Conservation (phyloP, 108 stramenopile species). For the Aurantiochytrium sp. region DNA sequence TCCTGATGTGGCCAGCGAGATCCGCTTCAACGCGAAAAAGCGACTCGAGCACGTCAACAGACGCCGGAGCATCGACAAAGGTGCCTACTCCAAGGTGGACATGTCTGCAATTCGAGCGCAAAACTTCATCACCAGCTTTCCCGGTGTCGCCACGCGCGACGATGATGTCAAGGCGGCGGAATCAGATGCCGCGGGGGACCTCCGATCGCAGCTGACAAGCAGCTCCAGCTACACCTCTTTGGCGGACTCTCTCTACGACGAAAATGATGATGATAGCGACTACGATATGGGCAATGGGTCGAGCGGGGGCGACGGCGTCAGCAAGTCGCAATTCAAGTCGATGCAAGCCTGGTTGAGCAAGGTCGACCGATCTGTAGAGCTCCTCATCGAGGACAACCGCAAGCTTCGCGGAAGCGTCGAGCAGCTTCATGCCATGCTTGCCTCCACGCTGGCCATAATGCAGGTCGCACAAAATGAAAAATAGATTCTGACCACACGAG, state of each 20-base stretch:
- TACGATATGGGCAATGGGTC: background rate
- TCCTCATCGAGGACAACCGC: background rate
- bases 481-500: too few relatives aligned
- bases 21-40: background rate
- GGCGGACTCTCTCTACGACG: background rate
- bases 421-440: background rate
- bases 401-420: background rate
- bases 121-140: background rate
- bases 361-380: background rate
- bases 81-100: background rate
- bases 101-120: background rate
- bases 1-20: background rate
- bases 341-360: background rate
- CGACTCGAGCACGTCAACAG: background rate
- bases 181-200: background rate
- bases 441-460: too few relatives aligned
- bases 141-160: background rate
- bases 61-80: background rate
- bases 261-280: background rate
- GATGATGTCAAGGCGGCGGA: background rate
- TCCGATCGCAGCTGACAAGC: background rate
- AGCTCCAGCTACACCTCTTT: background rate
- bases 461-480: too few relatives aligned
- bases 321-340: background rate
- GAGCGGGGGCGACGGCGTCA: background rate